phyloP scores from a whole-genome alignment of 2,329 filamentous ascomycete species.

The Hymenoscyphus infarciens region DNA sequence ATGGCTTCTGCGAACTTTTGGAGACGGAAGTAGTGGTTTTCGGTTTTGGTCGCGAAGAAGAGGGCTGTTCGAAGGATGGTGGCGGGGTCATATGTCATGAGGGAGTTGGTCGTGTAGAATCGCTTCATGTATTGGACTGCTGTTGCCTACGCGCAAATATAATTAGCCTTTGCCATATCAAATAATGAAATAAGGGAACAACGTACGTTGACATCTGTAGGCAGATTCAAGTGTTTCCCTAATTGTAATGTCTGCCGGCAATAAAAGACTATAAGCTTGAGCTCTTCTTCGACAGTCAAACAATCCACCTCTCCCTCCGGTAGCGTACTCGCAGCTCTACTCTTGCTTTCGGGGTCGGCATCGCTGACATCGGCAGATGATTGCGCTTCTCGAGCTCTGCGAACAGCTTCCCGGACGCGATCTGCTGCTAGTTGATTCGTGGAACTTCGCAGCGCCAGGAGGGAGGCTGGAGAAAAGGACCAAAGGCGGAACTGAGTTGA shows the following conservation, averaged over 20 bases:
- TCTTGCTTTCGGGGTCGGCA: conserved; percentile 33
- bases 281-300: conserved; percentile 79
- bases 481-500: conserved; percentile 90
- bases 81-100: conserved; percentile 93
- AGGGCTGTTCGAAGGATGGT: conserved; percentile 86
- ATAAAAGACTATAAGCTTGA: conserved; percentile 77
- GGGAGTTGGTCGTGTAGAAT: conserved; percentile 93
- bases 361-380: conserved; percentile 33
- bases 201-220: conserved; percentile 56
- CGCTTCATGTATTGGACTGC: conserved; percentile 68
- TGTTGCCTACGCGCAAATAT: conserved; percentile 31
- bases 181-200: conserved; percentile 8
- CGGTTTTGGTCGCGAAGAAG: conserved; percentile 91
- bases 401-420: conserved; percentile 56
- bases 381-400: conserved; percentile 40
- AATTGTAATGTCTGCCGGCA: conserved; percentile 57
- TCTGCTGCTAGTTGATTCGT: conserved; percentile 79
- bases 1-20: conserved; percentile 66
- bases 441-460: conserved; percentile 67
- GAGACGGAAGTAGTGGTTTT: conserved; percentile 65
- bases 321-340: conserved; percentile 22
- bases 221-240: conserved; percentile 57
- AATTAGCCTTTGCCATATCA: not conserved
- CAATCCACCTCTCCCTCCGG: conserved; percentile 61
- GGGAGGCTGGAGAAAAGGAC: conserved; percentile 77